Base-by-base conservation (phyloP, 805 yeast genomes). In the Blastobotrys attinorum region DNA sequence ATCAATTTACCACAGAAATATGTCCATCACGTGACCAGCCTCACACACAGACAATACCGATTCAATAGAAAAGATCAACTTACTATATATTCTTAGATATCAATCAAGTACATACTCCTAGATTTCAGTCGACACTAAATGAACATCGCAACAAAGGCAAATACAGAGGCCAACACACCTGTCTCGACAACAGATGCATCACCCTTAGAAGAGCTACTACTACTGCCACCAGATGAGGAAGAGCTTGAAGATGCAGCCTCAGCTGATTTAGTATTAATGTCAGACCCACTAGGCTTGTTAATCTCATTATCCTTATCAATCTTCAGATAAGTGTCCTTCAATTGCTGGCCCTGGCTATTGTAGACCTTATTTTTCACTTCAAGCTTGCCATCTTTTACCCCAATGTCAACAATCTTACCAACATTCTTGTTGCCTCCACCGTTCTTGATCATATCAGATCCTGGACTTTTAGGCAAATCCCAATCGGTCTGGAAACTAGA, bases 391-490 rank as follows among this genome's bases (percentile, higher is more conserved):
- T n/a, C n/a, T n/a, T n/a, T n/a, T n/a, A n/a, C n/a, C 43, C 52
- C 45, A 10, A 63, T 44, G 25, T 48, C 43, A 37, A 58, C 52
- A 40, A 64, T 54, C 47, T 57, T 48, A 22, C 70, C 70, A 20
- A 63, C 44, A 46, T 66, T 65, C 32, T 45, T 46, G 58, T 64
- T 63, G 3, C 69, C 70, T 20, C 64, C 62, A 17, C 70, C 70
- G 21, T 59, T 57, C 38, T 52, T 46, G 43, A 67, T 54, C 43
- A 67, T 53, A 34, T 58, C 56, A 22, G 46, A 31, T 21, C 55
- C 70, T 11, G 71, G 71, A 49, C 67, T 62, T 17, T 53, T 52
- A 20, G 66, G 67, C 29, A 68, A 53, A 33, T 51, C 51, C 40
- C 53, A 52, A 39, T 55, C 48, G 31, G 63, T 59, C 42, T 61